Conservation (phyloP, 441 rosid species). For the Syzygium malaccense region DNA sequence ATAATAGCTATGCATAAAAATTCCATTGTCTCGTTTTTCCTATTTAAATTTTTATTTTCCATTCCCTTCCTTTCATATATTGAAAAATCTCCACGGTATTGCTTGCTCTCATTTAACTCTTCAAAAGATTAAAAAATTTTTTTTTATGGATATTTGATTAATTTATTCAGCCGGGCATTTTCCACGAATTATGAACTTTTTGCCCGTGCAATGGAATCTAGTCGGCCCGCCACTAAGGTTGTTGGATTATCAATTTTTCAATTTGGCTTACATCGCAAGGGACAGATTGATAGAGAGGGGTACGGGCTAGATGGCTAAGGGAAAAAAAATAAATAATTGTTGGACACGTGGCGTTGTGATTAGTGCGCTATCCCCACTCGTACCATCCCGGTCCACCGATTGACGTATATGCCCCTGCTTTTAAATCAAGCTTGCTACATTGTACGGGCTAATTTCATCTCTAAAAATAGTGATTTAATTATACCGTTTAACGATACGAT, state of each 20-base stretch:
- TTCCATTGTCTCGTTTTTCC: accelerated
- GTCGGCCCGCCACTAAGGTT: not conserved
- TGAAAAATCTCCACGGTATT: not conserved
- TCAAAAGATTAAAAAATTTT: no score
- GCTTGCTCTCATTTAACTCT: not conserved
- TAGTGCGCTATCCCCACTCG: not conserved
- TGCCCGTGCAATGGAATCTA: not conserved
- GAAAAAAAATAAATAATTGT: no score
- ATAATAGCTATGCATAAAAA: not conserved
- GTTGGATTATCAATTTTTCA: not conserved
- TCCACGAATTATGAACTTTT: not conserved
- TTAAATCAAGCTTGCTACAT: not conserved
- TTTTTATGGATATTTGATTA: not conserved
- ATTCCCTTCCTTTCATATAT: not conserved
- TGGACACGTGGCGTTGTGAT: not conserved
- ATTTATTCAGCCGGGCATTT: not conserved
- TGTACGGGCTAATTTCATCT: not conserved
- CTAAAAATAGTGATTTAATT: not conserved
- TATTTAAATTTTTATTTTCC: not conserved
- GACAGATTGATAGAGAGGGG: not conserved
- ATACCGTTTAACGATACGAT: no score
- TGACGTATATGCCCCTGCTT: not conserved
- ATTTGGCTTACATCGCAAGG: not conserved
- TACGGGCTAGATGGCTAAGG: not conserved
- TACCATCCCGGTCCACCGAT: not conserved